Conservation (phyloP, 176 grass and related monocot species). For the Triticum aestivum region IWGSC_CS_RefSeq_v2.1 NC_057813.1:662755277-662755776, state of each 20-base stretch:
- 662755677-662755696: background rate
- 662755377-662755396: background rate
- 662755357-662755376: constrained; percentile 39
- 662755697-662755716: background rate
- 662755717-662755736: background rate
- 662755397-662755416: constrained; percentile 1
- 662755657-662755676: background rate
- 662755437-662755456: background rate
- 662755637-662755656: background rate
- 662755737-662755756: background rate
- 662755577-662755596: background rate
- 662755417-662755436: background rate
- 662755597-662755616: background rate
- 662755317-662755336: constrained; percentile 69
- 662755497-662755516: background rate
- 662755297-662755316: constrained; percentile 56
- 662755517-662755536: background rate
- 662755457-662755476: constrained; percentile 19
- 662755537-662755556: background rate
- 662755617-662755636: background rate
- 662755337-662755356: constrained; percentile 42
- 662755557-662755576: background rate
- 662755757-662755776: background rate
- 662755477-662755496: background rate
- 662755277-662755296: constrained; percentile 53